phyloP scores from a whole-genome alignment of 2,329 filamentous ascomycete species.

The Helminthosporium solani region DNA sequence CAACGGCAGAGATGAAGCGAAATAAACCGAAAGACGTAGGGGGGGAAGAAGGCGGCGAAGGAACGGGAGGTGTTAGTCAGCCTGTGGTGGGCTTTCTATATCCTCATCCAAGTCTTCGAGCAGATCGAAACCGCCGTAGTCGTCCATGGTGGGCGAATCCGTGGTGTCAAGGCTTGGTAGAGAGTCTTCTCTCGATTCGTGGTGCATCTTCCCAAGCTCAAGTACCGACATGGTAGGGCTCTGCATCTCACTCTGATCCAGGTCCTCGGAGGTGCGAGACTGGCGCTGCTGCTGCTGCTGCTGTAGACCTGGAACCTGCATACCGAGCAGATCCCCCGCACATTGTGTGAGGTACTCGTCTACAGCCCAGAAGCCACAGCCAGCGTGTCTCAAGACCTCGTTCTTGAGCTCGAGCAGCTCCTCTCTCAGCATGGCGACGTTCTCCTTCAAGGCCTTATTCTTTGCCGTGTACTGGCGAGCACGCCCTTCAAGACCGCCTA shows the following conservation, averaged over 20 bases:
- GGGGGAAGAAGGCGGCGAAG: neutral
- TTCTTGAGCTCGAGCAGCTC: constrained; percentile 42
- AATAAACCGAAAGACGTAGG: neutral
- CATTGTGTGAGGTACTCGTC: constrained; percentile 42
- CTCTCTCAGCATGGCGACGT: constrained; percentile 36
- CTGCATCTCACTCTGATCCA: constrained; percentile 1
- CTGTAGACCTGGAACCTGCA: constrained; percentile 20
- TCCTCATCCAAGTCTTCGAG: constrained; percentile 34
- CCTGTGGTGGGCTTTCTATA: constrained; percentile 10
- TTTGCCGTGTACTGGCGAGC: constrained; percentile 42
- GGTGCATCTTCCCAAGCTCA: constrained; percentile 2
- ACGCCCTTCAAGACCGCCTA: constrained; percentile 51
- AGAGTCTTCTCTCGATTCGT: constrained; percentile 18
- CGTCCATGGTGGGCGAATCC: constrained; percentile 18
- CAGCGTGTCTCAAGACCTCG: constrained; percentile 38
- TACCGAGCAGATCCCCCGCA: constrained; percentile 36
- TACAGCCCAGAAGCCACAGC: constrained; percentile 41
- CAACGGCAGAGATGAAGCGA: neutral
- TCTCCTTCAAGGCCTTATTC: constrained; percentile 39
- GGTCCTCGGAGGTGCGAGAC: neutral
- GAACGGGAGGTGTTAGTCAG: neutral
- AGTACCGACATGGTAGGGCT: constrained; percentile 9
- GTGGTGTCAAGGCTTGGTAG: constrained; percentile 11
- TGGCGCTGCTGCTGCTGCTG: neutral
- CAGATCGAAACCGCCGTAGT: constrained; percentile 35